Base-by-base conservation (phyloP, 1,284 basidiomycete species). In the Rhodotorula sp. region DNA sequence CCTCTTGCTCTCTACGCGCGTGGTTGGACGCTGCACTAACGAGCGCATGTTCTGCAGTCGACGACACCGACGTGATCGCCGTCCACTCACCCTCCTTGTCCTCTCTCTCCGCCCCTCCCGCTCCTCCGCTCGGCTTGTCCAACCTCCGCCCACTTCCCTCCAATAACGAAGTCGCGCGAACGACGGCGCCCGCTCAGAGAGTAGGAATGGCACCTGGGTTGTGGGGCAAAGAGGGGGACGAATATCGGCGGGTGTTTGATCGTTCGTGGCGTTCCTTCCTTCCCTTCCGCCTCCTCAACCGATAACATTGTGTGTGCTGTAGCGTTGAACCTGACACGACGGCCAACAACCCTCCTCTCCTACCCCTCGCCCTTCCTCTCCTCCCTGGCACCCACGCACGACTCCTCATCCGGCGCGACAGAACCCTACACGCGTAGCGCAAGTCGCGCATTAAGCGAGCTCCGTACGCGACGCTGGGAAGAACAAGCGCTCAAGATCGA, bases 11-110 rank as follows among this genome's bases (percentile, higher is more conserved):
- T n/a, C n/a, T n/a, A n/a, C n/a, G n/a, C n/a, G n/a, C n/a, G n/a
- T n/a, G n/a, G n/a, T n/a, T n/a, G n/a, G 24, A 10, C 18, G 22
- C 40, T 28, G 20, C 8, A 40, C 40, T 44, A 15, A 30, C 30
- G 26, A 34, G 16, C 18, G 34, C 24, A 7, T 26, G 4, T 6
- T 13, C 16, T 13, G 16, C 58, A 76, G 75, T 69, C 24, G 40
- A 66, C 24, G 75, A 76, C 60, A 75, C 75, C 28, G 75, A 76
- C 56, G 50, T 76, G 28, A 61, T 76, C 10, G 61, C 69, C 10
- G 63, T 76, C 10, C 67, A 62, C 28, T 56, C 62, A 1, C 1
- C 50, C 40, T 34, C 57, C 34, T 30, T 56, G 50, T 62, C 61
- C 4, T 20, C 62, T 1, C 22, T 24, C 26, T 13, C 56, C 26